Conservation (phyloP, 139 green algal species). For the Chlamydomonas sphaeroides region DNA sequence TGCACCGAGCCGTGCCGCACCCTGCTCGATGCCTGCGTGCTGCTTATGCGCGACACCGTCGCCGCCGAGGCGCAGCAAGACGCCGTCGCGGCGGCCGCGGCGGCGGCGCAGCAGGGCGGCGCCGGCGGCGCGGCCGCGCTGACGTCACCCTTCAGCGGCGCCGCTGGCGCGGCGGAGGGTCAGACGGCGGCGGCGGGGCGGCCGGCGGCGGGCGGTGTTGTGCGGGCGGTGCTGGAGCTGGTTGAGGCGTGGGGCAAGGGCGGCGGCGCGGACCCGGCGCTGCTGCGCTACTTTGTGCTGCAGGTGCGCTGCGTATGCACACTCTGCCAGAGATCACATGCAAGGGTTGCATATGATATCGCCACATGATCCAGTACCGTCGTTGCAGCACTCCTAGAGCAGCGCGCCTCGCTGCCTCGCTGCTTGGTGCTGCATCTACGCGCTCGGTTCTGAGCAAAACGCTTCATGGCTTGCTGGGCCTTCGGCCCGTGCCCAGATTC, state of each 20-base stretch:
- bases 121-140: too few relatives aligned
- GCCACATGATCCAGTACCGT: too few relatives aligned
- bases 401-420: background rate
- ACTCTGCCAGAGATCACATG: too few relatives aligned
- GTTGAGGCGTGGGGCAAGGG: conserved; percentile 21
- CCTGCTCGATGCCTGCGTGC: conserved; percentile 13
- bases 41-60: background rate
- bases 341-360: too few relatives aligned
- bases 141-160: background rate
- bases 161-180: background rate
- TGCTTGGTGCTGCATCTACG: background rate
- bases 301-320: conserved; percentile 7
- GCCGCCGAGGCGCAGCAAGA: background rate
- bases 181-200: background rate
- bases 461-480: background rate
- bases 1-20: conserved; percentile 6
- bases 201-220: background rate
- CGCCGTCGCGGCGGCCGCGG: background rate
- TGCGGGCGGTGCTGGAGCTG: conserved; percentile 22
- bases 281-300: conserved; percentile 28
- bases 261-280: background rate
- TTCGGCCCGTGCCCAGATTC: background rate
- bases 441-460: background rate
- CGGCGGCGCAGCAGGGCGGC: too few relatives aligned
- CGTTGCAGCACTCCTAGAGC: too few relatives aligned